These are phyloP conservation scores for Acrocalymma vagum DNA, from an alignment of 2,329 filamentous ascomycete species.

Conservation along the genomic window DNA sequence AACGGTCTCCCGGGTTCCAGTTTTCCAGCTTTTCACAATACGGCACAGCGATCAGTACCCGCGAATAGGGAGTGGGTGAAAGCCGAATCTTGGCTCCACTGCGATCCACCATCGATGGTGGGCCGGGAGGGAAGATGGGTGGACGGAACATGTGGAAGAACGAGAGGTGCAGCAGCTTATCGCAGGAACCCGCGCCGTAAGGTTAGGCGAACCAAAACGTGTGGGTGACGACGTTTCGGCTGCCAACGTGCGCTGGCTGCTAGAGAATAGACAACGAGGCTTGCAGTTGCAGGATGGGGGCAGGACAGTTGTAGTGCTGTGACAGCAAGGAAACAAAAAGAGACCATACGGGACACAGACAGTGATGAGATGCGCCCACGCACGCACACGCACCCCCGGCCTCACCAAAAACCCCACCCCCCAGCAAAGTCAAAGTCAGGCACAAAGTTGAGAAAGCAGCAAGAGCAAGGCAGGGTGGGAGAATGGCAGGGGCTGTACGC, in stretches of 20 bases:
- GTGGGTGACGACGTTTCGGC: constrained; percentile 17
- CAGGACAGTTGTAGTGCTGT: no score
- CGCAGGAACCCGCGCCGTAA: constrained; percentile 11
- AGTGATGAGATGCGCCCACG: constrained; percentile 3
- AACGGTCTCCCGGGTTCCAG: constrained; percentile 25
- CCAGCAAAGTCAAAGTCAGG: no score
- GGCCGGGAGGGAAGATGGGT: no score
- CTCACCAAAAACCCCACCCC: constrained; percentile 14
- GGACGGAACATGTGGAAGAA: constrained; percentile 4
- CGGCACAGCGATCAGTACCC: constrained; percentile 17
- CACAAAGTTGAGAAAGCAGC: no score
- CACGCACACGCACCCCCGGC: constrained; percentile 16
- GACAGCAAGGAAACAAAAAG: constrained; percentile 19
- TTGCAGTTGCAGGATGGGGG: constrained; percentile 28
- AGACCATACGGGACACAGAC: no score
- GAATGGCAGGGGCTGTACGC: constrained; percentile 23
- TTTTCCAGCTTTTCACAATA: constrained; percentile 14
- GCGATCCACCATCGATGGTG: no score
- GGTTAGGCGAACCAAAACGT: constrained; percentile 14
- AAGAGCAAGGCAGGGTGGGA: constrained; percentile 22
- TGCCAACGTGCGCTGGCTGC: constrained; percentile 36
- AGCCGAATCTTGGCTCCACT: constrained; percentile 6
- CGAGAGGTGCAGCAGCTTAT: constrained; percentile 7
- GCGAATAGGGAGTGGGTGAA: constrained; percentile 4
- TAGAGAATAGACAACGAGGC: constrained; percentile 30